Base-by-base conservation (phyloP, 208 protist species). In the Crithidia bombi region DNA sequence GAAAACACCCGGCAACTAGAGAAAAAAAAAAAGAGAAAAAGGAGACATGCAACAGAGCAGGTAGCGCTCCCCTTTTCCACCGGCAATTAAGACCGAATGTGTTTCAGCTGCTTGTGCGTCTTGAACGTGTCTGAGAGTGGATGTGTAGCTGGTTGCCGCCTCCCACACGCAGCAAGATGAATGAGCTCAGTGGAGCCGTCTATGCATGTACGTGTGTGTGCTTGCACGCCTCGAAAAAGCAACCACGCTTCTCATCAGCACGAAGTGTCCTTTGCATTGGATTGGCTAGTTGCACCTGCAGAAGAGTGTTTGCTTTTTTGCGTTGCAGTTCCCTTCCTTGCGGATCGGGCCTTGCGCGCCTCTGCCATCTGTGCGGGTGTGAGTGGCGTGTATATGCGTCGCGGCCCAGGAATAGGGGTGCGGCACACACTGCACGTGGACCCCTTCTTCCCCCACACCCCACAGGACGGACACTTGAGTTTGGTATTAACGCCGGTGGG, bases 381-480 rank as follows among this genome's bases (percentile, higher is more conserved):
- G 1, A n/a, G 26, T 0, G 47, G 57, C 3, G 26, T 67, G 59
- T 39, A 44, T 1, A 71, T 71, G 28, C 39, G 58, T 5, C 35
- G 65, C 15, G 72, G 62, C 2, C 63, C 56, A 5, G 72, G 72
- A 38, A 78, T 70, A 0, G 26, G n/a, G 6, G 47, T 55, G n/a
- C 38, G 28, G 26, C 63, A 70, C 33, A 76, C 71, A 0, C 39
- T 28, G 19, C 71, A 76, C 36, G 51, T 64, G 3, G 71, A 54
- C 14, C 71, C 38, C 23, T 76, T 76, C 23, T 46, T n/a, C 12
- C 63, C 71, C 71, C 71, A 70, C 21, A 76, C 71, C 0, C 63
- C 63, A 39, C 71, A 76, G 0, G 63, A 76, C 0, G 56, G 62
- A 9, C 71, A 76, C 47, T 76, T 76, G 14, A 76, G 36, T 14